Evolutionary conservation across 352 stramenopile genomes (phyloP).

Genomic region (Pythium coloratum): DNA sequence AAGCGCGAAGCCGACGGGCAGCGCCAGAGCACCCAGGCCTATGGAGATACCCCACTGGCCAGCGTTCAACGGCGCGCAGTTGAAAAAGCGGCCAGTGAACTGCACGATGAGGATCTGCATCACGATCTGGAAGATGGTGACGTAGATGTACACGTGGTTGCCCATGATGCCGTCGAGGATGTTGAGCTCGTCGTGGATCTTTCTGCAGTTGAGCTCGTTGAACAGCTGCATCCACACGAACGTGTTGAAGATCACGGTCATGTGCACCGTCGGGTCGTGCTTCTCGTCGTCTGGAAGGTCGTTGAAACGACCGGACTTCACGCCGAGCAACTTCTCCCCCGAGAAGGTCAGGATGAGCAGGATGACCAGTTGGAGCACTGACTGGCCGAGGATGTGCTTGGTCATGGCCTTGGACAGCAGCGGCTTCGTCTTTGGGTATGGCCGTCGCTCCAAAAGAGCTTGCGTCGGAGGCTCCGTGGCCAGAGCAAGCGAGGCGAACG

Average conservation of each 20-base stretch:
- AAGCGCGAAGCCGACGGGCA: slow-evolving; percentile 55
- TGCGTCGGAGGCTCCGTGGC: slow-evolving; percentile 91
- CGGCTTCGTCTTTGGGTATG: slow-evolving; percentile 91
- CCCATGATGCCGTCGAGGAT: slow-evolving; percentile 90
- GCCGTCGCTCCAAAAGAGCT: slow-evolving; percentile 90
- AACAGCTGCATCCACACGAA: slow-evolving; percentile 98
- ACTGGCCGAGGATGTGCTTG: slow-evolving; percentile 95
- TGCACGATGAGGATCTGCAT: slow-evolving; percentile 96
- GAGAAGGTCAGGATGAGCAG: slow-evolving; percentile 88
- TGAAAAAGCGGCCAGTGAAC: slow-evolving; percentile 84
- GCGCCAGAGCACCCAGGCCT: slow-evolving; percentile 37
- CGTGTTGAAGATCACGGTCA: slow-evolving; percentile 97
- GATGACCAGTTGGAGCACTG: slow-evolving; percentile 89
- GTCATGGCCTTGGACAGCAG: slow-evolving; percentile 95
- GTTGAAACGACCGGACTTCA: slow-evolving; percentile 43
- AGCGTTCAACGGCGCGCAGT: slow-evolving; percentile 47
- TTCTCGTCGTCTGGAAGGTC: slow-evolving; percentile 38
- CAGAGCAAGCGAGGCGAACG: slow-evolving; percentile 94
- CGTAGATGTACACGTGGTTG: slow-evolving; percentile 93
- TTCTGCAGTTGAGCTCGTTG: slow-evolving; percentile 82
- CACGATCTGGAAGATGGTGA: slow-evolving; percentile 88
- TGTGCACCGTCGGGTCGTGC: slow-evolving; percentile 84
- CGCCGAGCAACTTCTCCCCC: slow-evolving; percentile 50
- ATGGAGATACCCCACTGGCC: slow-evolving; percentile 63
- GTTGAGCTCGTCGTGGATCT: slow-evolving; percentile 91